Evolutionary conservation across 2,329 filamentous ascomycete species (phyloP), one percentile per base, ranked within the genome.

Genomic region (Amylocarpus encephaloides): DNA sequence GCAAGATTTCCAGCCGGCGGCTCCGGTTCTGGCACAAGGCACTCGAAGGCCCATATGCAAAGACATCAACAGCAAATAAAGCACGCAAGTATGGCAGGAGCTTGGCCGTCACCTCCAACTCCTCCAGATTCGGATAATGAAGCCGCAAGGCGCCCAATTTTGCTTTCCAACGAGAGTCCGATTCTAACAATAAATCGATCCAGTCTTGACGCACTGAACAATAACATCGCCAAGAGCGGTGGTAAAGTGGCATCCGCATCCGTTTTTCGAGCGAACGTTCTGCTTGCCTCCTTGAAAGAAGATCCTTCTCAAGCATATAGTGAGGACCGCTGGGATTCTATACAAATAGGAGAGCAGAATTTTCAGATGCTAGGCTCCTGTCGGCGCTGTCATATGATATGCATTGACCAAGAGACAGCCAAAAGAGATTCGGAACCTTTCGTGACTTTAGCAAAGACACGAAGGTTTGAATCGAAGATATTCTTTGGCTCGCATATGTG

Each of bases 301-400:
- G 44, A 46, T 26, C 43, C 55, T 41, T 45, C 52, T 13, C 67
- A 76, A 22, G 74, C 88, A 0, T 97, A 93, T 66, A 76, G 78
- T 0, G 92, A 97, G 69, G 93, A 97, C 59, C 67, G 71, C 5
- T 97, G 92, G 92, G 73, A 71, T 11, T 74, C 69, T 13, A 62
- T 95, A 36, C 73, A 70, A 7, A 85, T 96, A 50, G 86, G 85
- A 1, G 59, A 67, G 2, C 75, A 83, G 51, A 67, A 70, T 9
- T 86, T 88, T 60, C 75, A 85, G 54, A 80, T 94, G 62, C 70
- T 97, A 4, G 92, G 91, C 0, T 80, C 86, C 2, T 98, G 93
- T 63, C 80, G 89, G 53, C 75, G 93, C 52, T 98, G 93, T 61
- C 90, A 95, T 66, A 97, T 98, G 91, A 85, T 98, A 9, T 96